phyloP scores from a whole-genome alignment of 345 rosid species.

The Gossypium stocksii region DNA sequence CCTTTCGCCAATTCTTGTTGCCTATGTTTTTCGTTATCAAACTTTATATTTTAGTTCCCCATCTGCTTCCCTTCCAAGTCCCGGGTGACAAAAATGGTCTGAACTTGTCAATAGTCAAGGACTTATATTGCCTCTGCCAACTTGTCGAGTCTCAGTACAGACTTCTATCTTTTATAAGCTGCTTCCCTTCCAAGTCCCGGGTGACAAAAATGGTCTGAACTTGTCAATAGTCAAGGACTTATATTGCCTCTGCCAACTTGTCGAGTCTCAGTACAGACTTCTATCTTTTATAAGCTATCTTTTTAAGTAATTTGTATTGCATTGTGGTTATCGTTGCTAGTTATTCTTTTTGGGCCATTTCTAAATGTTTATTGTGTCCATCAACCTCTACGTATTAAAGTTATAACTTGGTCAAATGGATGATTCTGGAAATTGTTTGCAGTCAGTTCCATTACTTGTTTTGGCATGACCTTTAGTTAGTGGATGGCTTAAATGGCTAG shows the following conservation, averaged over 20 bases:
- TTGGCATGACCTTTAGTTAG: neutral
- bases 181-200: no score
- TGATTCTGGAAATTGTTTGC: constrained; percentile 11
- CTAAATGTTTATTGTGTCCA: neutral
- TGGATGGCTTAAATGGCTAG: constrained; percentile 8
- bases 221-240: neutral
- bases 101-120: neutral
- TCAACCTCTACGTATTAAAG: neutral
- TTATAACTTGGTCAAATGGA: neutral
- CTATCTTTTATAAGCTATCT: neutral
- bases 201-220: neutral
- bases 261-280: neutral
- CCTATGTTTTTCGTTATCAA: neutral
- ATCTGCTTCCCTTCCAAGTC: neutral
- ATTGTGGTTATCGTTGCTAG: neutral
- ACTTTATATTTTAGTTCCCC: neutral
- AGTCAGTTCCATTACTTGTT: constrained; percentile 3
- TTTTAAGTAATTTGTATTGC: neutral
- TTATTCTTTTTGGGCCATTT: neutral
- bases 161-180: neutral
- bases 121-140: neutral
- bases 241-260: neutral
- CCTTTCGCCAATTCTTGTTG: neutral
- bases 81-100: neutral
- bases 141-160: neutral